Percentiles rank a stretch among this genome's conserved stretches.
These are phyloP conservation scores for Colletotrichum spaethianum DNA, from an alignment of 2,329 filamentous ascomycete species.

Conservation along the genomic window DNA sequence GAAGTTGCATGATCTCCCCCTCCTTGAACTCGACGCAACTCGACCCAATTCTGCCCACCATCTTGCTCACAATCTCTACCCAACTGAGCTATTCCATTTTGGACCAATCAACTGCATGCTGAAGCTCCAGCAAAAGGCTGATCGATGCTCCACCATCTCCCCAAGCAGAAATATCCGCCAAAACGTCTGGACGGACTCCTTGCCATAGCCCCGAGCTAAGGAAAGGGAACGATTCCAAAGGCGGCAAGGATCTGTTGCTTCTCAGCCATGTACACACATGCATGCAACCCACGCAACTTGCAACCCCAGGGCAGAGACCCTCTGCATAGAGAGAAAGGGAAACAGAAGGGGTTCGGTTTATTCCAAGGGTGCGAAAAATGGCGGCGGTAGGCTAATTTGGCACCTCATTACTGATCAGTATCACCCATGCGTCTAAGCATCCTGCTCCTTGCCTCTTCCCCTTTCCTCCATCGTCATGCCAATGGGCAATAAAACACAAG, in stretches of 20 bases:
- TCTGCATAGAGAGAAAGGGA: slow-evolving; percentile 5
- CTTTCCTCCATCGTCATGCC: too few relatives aligned
- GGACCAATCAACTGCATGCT: slow-evolving; percentile 15
- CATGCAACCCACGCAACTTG: slow-evolving; percentile 3
- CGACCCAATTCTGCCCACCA: slow-evolving; percentile 8
- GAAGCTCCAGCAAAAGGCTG: slow-evolving; percentile 6
- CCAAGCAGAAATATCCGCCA: slow-evolving; percentile 17
- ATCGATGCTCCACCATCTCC: slow-evolving; percentile 26
- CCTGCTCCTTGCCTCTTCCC: neutral
- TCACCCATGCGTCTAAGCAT: slow-evolving; percentile 1
- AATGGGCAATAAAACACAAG: neutral
- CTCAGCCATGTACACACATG: neutral
- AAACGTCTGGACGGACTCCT: slow-evolving; percentile 5
- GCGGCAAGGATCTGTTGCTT: slow-evolving; percentile 21
- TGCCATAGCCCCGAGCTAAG: slow-evolving; percentile 20
- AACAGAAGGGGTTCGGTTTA: neutral
- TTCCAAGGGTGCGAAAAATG: neutral
- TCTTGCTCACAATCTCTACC: slow-evolving; percentile 5
- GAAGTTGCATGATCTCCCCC: slow-evolving; percentile 9
- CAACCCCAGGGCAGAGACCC: neutral
- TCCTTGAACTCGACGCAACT: slow-evolving; percentile 1
- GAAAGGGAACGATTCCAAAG: slow-evolving; percentile 14
- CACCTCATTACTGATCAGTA: slow-evolving; percentile 22
- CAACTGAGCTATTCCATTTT: slow-evolving; percentile 1
- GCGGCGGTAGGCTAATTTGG: neutral